Percentiles rank a stretch among this genome's conserved stretches.
Evolutionary conservation across 2,329 filamentous ascomycete genomes (phyloP).

Genomic region (Botrytis elliptica): DNA sequence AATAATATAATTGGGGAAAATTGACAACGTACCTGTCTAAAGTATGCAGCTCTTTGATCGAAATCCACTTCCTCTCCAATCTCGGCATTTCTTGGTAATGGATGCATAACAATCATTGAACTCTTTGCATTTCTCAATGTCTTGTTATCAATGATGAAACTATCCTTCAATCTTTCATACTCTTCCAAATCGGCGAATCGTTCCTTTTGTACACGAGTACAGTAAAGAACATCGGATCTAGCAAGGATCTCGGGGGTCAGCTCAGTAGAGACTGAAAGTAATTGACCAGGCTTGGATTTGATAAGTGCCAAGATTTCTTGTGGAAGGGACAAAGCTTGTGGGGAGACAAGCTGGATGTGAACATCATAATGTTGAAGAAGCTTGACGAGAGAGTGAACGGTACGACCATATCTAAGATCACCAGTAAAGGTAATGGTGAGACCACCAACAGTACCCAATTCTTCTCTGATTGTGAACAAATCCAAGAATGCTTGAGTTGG

Average conservation of each 20-base stretch:
- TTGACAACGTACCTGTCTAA: constrained; percentile 81
- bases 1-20: constrained; percentile 5
- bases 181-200: constrained; percentile 77
- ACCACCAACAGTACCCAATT: constrained; percentile 91
- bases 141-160: constrained; percentile 85
- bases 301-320: constrained; percentile 71
- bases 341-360: constrained; percentile 86
- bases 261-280: constrained; percentile 71
- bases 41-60: constrained; percentile 95
- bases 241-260: constrained; percentile 86
- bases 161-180: constrained; percentile 86
- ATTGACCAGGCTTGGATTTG: constrained; percentile 66
- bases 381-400: constrained; percentile 93
- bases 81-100: constrained; percentile 89
- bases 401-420: constrained; percentile 88
- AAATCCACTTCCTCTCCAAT: constrained; percentile 95
- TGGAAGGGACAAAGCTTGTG: constrained; percentile 75
- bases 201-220: constrained; percentile 95
- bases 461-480: constrained; percentile 97
- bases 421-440: constrained; percentile 95
- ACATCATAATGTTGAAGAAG: constrained; percentile 95
- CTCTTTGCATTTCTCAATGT: constrained; percentile 88
- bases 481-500: constrained; percentile 97
- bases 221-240: constrained; percentile 89
- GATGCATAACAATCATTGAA: constrained; percentile 94